Evolutionary conservation across 2,329 filamentous ascomycete species (phyloP), one percentile per base, ranked within the genome.

Genomic region (Zasmidium cellare): DNA sequence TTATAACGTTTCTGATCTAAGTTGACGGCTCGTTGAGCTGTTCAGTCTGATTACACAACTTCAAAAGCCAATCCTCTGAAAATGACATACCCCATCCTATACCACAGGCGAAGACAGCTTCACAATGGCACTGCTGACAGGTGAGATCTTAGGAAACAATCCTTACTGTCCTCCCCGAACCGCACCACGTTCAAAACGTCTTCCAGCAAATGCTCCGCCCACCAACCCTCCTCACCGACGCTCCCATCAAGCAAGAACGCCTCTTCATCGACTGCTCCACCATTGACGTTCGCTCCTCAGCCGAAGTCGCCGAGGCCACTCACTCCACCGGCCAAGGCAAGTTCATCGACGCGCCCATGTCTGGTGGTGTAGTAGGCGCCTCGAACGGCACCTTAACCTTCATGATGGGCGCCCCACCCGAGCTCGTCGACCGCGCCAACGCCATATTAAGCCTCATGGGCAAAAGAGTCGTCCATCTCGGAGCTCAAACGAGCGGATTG

Each of bases 291-390:
- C 86, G 86, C 28, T 91, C 92, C 2, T 97, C 92, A 1, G 85
- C 85, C 41, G 83, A 86, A 64, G 88, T 97, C 3, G 91, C 92
- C 20, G 80, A 86, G 60, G 82, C 83, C 22, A 87, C 96, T 1
- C 83, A 80, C 57, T 83, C 83, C 3, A 85, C 85, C 1, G 80
- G 84, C 1, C 84, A 88, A 71, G 90, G 90, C 53, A 82, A 82
- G 53, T 97, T 97, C 70, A 87, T 97, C 58, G 94, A 99, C 72
- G 93, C 94, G 2, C 94, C 94, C 46, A 96, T 99, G 88, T 97
- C 93, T 0, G 94, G 94, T 49, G 94, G 94, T 51, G 92, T 97
- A 0, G 91, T 97, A 3, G 94, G 93, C 46, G 94, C 94, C 11
- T 82, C 86, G 5, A 91, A 91, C 12, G 94, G 89, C 31, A 92